Evolutionary conservation across 2,329 filamentous ascomycete genomes (phyloP), one percentile per base, ranked within the genome.

Genomic region (Fusarium euwallaceae): DNA sequence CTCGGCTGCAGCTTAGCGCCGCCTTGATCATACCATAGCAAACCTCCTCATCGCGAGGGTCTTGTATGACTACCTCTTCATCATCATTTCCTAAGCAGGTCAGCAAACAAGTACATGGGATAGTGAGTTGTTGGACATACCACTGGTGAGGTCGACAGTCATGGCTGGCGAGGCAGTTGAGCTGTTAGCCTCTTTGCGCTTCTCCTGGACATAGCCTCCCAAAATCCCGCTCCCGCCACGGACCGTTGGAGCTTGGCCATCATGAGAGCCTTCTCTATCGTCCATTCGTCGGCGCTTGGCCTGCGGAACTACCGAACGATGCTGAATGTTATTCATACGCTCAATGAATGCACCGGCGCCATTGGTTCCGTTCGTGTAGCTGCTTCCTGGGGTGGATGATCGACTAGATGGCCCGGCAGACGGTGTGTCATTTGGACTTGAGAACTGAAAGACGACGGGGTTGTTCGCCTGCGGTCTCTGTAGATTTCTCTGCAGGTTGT

Each of bases 11-110:
- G 72, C 92, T 91, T 48, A 97, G 86, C 64, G 86, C 89, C 3
- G 91, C 88, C 64, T 94, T 91, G 22, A 97, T 83, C 83, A 93
- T 93, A 48, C 95, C 95, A 79, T 94, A 95, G 83, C 94, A 97
- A 4, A 97, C 92, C 78, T 94, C 91, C 79, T 94, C 90, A 22
- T 91, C 88, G 56, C 86, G 88, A 34, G 90, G 87, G 66, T 93
- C 88, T 48, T 88, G 87, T 16, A 91, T 82, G 39, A 91, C 84
- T 22, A 88, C 83, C 5, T 91, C 79, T 11, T 93, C 90, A 29
- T 91, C 89, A 51, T 93, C 92, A 74, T 78, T 79, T 34, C 78
- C 78, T 80, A 61, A 16, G n/a, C 2, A 39, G n/a, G 53, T 76
- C 32, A 78, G 68, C 36, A 24, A 56, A 14, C 14, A 20, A 17